Percentiles rank a stretch among this genome's conserved stretches.
phyloP scores from a whole-genome alignment of 2,329 filamentous ascomycete genomes.

The Diaporthe destruens region DNA sequence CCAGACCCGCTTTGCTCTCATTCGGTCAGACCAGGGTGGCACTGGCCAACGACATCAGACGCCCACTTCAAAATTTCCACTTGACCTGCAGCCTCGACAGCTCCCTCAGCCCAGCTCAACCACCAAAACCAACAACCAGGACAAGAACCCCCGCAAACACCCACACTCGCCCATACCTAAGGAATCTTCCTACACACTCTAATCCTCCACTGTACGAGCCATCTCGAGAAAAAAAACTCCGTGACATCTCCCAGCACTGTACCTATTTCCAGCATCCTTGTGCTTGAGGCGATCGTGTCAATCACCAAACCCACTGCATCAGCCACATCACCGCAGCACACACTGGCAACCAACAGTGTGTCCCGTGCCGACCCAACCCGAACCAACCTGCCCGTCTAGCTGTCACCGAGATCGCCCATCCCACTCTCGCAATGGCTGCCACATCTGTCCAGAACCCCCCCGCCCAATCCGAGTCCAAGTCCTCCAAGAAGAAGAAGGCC shows the following conservation, averaged over 20 bases:
- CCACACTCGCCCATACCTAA: slow-evolving; percentile 27
- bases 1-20: slow-evolving; percentile 1
- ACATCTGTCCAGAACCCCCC: slow-evolving; percentile 73
- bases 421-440: slow-evolving; percentile 70
- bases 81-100: slow-evolving; percentile 60
- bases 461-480: slow-evolving; percentile 72
- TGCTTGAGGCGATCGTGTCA: slow-evolving; percentile 7
- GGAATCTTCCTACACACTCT: slow-evolving; percentile 1
- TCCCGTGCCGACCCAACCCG: slow-evolving; percentile 18
- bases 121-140: slow-evolving; percentile 30
- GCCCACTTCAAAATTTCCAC: slow-evolving; percentile 40
- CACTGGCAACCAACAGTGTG: slow-evolving; percentile 2
- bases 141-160: slow-evolving; percentile 18
- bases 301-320: background rate
- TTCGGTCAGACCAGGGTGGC: slow-evolving; percentile 29
- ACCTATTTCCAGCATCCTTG: background rate
- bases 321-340: background rate
- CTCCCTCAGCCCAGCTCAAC: slow-evolving; percentile 24
- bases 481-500: slow-evolving; percentile 77
- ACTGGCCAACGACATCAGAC: slow-evolving; percentile 27
- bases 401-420: slow-evolving; percentile 29
- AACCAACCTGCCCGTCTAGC: slow-evolving; percentile 23
- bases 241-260: background rate
- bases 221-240: slow-evolving; percentile 7
- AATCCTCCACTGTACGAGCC: slow-evolving; percentile 1